These are phyloP conservation scores for Aureobasidium subglaciale DNA, from an alignment of 2,329 filamentous ascomycete species.

Conservation along the genomic window DNA sequence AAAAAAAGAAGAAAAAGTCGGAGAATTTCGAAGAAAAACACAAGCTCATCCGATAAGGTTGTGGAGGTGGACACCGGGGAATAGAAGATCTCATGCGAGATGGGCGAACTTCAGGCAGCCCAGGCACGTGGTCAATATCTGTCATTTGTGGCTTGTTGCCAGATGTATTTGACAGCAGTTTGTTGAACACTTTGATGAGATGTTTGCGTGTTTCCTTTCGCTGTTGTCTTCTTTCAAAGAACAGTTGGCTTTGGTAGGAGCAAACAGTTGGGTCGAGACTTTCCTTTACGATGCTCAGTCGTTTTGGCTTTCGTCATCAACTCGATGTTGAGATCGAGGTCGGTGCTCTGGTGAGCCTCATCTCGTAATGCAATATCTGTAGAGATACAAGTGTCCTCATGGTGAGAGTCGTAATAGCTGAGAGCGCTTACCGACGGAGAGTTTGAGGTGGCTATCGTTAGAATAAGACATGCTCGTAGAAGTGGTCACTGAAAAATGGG, in stretches of 20 bases:
- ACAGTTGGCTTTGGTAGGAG: background rate
- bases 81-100: background rate
- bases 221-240: background rate
- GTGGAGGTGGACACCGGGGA: background rate
- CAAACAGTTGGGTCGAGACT: background rate
- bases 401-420: too few relatives aligned
- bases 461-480: too few relatives aligned
- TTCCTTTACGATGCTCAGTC: background rate
- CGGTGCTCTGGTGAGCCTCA: background rate
- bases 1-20: background rate
- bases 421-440: too few relatives aligned
- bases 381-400: too few relatives aligned
- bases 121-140: background rate
- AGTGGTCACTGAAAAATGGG: background rate
- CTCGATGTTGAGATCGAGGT: background rate
- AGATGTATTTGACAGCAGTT: background rate
- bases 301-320: background rate
- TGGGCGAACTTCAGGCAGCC: background rate
- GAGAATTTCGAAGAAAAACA: too few relatives aligned
- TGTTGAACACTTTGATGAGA: too few relatives aligned
- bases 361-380: background rate
- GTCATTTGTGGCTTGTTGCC: background rate
- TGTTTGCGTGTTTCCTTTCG: too few relatives aligned
- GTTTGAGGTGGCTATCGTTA: too few relatives aligned
- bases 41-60: constrained; percentile 6